A percentile compares a stretch with the other conserved stretches of the same genome.
phyloP scores from a whole-genome alignment of 169 alveolate genomes.

The Plasmodium vivax region DNA sequence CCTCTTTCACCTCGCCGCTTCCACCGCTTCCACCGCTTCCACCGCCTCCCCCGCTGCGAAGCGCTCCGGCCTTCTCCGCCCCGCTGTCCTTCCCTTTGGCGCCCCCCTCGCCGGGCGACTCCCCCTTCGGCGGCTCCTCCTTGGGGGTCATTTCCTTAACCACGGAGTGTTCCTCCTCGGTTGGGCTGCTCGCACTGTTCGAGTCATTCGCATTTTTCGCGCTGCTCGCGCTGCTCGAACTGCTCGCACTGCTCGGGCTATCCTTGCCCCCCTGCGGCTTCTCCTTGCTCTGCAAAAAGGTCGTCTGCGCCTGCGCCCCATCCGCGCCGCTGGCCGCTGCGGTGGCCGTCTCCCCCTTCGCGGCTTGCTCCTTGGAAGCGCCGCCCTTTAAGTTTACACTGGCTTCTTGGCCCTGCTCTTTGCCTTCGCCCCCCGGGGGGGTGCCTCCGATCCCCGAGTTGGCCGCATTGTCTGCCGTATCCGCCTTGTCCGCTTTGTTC shows the following conservation, averaged over 20 bases:
- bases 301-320: background rate
- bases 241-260: background rate
- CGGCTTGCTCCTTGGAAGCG: background rate
- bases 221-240: background rate
- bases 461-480: background rate
- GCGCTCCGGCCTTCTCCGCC: background rate
- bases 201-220: too few species aligned
- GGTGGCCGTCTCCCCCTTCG: background rate
- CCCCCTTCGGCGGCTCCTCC: constrained; percentile 1
- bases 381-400: background rate
- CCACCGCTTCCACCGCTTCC: too few species aligned
- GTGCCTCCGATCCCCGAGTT: background rate
- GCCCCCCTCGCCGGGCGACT: too few species aligned
- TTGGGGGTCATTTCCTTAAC: constrained; percentile 55
- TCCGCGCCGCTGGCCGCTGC: background rate
- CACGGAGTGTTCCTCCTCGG: constrained; percentile 32
- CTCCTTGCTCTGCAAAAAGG: constrained; percentile 5
- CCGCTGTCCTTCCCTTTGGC: background rate
- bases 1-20: background rate
- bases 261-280: background rate
- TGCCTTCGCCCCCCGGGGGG: background rate
- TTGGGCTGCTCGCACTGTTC: background rate
- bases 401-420: background rate
- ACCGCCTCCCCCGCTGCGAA: background rate
- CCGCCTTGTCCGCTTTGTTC: background rate